Evolutionary conservation across 345 rosid species (phyloP).

Genomic region (Rubroshorea leprosula): DNA sequence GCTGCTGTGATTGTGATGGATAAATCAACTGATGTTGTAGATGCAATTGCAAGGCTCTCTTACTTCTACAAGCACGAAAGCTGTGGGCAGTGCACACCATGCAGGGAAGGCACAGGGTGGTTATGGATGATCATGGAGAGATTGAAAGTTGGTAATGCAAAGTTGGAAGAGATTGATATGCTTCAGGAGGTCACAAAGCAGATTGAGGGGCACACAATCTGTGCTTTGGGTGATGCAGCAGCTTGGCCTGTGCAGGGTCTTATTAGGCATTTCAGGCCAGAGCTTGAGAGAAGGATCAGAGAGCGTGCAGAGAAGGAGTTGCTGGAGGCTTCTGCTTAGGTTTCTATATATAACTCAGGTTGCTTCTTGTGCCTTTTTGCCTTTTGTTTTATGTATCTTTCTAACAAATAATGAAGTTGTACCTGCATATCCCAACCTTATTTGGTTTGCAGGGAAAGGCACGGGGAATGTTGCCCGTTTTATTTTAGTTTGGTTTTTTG

Average conservation of each 20-base stretch:
- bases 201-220: slow-evolving; percentile 98
- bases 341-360: slow-evolving; percentile 8
- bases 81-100: slow-evolving; percentile 98
- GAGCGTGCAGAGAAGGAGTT: slow-evolving; percentile 89
- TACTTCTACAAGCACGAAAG: slow-evolving; percentile 98
- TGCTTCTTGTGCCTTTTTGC: not conserved
- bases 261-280: slow-evolving; percentile 95
- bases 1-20: slow-evolving; percentile 99
- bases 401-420: too few species aligned
- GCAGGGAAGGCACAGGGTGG: slow-evolving; percentile 98
- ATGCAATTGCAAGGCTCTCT: slow-evolving; percentile 95
- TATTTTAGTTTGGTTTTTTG: too few species aligned
- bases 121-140: slow-evolving; percentile 99
- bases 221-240: slow-evolving; percentile 98
- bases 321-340: slow-evolving; percentile 81
- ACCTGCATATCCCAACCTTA: too few species aligned
- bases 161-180: slow-evolving; percentile 97
- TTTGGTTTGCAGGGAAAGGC: too few species aligned
- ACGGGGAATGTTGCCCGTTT: too few species aligned
- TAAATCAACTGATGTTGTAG: slow-evolving; percentile 94
- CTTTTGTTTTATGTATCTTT: not conserved
- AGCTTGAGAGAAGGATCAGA: slow-evolving; percentile 88
- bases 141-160: slow-evolving; percentile 91
- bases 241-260: slow-evolving; percentile 99
- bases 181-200: slow-evolving; percentile 97